These are phyloP conservation scores for Hymenoscyphus occultus DNA, from an alignment of 2,329 filamentous ascomycete species.

Conservation along the genomic window DNA sequence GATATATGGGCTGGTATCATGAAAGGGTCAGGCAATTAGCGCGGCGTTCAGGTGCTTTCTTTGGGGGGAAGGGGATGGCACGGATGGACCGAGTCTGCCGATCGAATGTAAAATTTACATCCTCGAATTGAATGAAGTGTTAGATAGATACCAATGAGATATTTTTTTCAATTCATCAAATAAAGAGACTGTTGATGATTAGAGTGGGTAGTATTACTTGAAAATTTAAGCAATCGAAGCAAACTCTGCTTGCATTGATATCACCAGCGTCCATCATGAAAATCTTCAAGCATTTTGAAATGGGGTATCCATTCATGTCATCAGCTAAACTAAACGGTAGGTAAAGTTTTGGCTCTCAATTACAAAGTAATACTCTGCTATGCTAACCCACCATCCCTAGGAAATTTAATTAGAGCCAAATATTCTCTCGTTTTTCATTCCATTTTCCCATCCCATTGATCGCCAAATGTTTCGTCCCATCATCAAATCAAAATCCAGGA, in stretches of 20 bases:
- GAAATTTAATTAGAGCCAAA: slow-evolving; percentile 3
- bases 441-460: background rate
- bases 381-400: background rate
- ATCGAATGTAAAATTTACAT: background rate
- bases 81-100: background rate
- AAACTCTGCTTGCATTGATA: background rate
- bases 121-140: background rate
- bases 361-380: background rate
- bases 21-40: background rate
- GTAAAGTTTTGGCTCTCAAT: background rate
- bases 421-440: background rate
- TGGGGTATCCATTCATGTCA: background rate
- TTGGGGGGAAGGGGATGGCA: background rate
- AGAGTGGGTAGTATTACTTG: no score
- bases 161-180: background rate
- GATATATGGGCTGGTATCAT: background rate
- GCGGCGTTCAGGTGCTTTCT: background rate
- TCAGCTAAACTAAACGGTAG: slow-evolving; percentile 2
- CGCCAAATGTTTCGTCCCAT: background rate
- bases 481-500: slow-evolving; percentile 4
- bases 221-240: background rate
- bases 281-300: background rate
- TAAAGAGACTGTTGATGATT: no score
- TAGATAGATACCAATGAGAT: background rate
- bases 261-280: background rate